phyloP scores from a whole-genome alignment of 2,329 filamentous ascomycete species.

The Penicillium sp. region DNA sequence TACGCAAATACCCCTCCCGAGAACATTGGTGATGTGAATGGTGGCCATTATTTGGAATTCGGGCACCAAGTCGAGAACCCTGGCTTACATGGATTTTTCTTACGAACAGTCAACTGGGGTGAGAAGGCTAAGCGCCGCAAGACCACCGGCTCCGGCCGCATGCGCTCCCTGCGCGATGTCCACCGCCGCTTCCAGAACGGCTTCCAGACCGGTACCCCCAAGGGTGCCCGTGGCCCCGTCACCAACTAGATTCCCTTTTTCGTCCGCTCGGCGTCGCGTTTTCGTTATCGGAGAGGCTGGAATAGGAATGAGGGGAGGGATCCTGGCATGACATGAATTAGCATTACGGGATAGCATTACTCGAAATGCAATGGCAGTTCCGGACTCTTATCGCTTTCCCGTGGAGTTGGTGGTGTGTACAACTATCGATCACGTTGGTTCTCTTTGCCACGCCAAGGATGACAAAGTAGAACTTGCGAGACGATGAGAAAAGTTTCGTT shows the following conservation, averaged over 20 bases:
- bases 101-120: constrained; percentile 82
- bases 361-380: constrained; percentile 30
- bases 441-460: constrained; percentile 20
- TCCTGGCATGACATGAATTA: constrained; percentile 34
- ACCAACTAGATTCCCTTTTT: constrained; percentile 34
- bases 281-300: constrained; percentile 33
- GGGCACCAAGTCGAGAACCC: constrained; percentile 7
- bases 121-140: constrained; percentile 99
- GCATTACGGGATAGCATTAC: constrained; percentile 28
- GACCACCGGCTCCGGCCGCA: constrained; percentile 94
- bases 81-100: constrained; percentile 25
- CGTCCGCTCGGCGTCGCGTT: constrained; percentile 29
- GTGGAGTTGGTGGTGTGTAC: constrained; percentile 32
- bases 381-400: constrained; percentile 29
- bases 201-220: constrained; percentile 83
- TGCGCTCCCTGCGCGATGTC: constrained; percentile 87
- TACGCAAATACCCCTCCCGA: constrained; percentile 48
- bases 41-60: constrained; percentile 2
- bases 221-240: constrained; percentile 64
- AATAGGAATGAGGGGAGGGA: constrained; percentile 24
- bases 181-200: constrained; percentile 93
- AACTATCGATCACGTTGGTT: constrained; percentile 27
- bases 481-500: constrained; percentile 24
- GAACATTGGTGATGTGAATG: constrained; percentile 6
- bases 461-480: constrained; percentile 15